phyloP scores from a whole-genome alignment of 1,284 basidiomycete genomes.

The Phellopilus nigrolimitatus region DNA sequence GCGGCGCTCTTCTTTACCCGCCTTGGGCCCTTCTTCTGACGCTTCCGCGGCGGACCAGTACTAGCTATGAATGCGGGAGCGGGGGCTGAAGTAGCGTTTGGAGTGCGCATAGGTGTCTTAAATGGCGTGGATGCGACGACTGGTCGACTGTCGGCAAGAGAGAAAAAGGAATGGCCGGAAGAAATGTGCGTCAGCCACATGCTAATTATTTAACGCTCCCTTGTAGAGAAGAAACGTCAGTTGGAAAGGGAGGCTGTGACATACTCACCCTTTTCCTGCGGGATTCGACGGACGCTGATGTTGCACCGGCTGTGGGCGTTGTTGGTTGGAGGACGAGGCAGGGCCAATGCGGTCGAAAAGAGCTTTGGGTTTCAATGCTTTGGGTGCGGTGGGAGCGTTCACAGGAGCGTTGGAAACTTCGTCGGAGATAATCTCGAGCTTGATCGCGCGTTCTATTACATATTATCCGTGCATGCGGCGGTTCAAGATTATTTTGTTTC shows the following conservation, averaged over 20 bases:
- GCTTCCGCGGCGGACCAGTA: background rate
- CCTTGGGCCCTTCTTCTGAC: slow-evolving; percentile 24
- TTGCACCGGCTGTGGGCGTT: background rate
- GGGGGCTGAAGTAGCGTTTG: slow-evolving; percentile 8
- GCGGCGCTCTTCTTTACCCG: slow-evolving; percentile 24
- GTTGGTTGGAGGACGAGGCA: background rate
- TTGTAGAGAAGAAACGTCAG: background rate
- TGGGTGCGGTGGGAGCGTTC: background rate
- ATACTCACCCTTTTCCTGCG: background rate
- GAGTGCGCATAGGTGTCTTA: slow-evolving; percentile 17
- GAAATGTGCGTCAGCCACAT: too few species aligned
- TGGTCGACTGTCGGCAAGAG: background rate
- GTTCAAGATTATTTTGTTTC: background rate
- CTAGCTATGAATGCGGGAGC: background rate
- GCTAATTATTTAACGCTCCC: too few species aligned
- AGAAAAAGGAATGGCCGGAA: background rate
- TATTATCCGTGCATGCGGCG: background rate
- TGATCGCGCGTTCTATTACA: slow-evolving; percentile 15
- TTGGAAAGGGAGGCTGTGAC: background rate
- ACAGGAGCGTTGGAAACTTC: background rate
- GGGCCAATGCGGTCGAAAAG: slow-evolving; percentile 10
- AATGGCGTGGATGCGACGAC: background rate
- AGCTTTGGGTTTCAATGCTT: slow-evolving; percentile 4
- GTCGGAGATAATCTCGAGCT: slow-evolving; percentile 16
- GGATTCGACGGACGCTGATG: background rate